Base-by-base conservation (phyloP, 129 eudicot species). In the Flaveria bidentis region DNA sequence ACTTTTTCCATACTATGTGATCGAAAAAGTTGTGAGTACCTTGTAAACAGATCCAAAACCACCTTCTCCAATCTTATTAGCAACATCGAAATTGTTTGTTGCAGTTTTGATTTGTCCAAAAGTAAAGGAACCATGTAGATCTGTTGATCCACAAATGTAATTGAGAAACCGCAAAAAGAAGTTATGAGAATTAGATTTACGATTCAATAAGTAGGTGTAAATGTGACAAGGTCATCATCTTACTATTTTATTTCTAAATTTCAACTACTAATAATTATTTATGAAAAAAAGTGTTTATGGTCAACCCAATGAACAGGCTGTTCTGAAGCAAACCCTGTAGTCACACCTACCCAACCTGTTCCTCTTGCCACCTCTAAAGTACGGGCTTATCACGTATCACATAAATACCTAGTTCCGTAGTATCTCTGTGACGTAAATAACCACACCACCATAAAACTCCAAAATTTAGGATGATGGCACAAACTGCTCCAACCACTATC, bases 61-160 rank as follows among this genome's bases (percentile, higher is more conserved):
- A 85, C 96, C 96, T 86, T 90, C 96, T 61, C 96, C 96, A 30
- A 90, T 82, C 77, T 90, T 90, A 69, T 88, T 91, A 61, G 89
- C 72, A 46, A 61, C 81, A 81, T 84, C 86, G 16, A 91, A 91
- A 65, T 91, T 80, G 53, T 86, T 82, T 9, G 97, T 91, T 25
- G 97, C 91, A 42, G 84, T 84, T 76, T 82, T 90, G 14, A 90
- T 84, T 84, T 90, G 96, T 77, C 78, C 76, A 66, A 88, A 84
- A 6, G 96, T 81, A 69, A 85, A 90, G 6, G 92, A 84, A 20
- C 90, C 92, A 65, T 61, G 74, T 30, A 83, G 66, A 69, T 90
- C 96, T 87, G 84, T 74, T 23, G 58, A 16, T 5, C n/a, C 49
- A 73, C 39, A 26, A 67, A 69, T 78, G 41, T 67, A 22, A 61